Percentiles rank a stretch among this genome's conserved stretches.
Evolutionary conservation across 768 basidiomycete genomes (phyloP).

Genomic region (Trametes cubensis): DNA sequence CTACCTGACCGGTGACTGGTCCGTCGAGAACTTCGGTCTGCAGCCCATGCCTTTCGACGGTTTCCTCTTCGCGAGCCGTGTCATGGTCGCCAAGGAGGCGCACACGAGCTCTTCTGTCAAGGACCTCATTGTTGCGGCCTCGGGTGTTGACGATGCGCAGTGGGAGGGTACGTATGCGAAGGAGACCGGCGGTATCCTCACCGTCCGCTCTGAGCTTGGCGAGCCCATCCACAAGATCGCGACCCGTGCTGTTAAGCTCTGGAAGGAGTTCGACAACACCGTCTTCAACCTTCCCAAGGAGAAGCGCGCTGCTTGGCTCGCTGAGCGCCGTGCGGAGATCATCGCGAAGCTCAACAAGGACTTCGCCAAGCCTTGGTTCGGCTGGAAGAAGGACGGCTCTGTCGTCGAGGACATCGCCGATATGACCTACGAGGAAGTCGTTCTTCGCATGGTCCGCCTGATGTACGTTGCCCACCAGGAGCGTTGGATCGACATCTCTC

Average conservation of each 20-base stretch:
- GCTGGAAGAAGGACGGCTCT: conserved; percentile 89
- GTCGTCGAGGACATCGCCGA: conserved; percentile 86
- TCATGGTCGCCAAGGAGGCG: conserved; percentile 99
- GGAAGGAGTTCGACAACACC: conserved; percentile 98
- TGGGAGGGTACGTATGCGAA: conserved; percentile 97
- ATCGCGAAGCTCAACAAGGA: conserved; percentile 92
- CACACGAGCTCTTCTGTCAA: conserved; percentile 95
- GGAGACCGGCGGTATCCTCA: conserved; percentile 94
- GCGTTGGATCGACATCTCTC: conserved; percentile 90
- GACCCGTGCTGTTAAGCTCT: conserved; percentile 93
- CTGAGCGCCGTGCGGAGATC: conserved; percentile 84
- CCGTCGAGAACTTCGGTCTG: conserved; percentile 71
- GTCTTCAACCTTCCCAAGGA: conserved; percentile 96
- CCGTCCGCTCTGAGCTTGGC: conserved; percentile 95
- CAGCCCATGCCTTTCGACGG: conserved; percentile 99
- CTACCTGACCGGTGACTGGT: conserved; percentile 97
- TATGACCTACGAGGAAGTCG: conserved; percentile 99
- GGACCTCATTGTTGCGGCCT: conserved; percentile 91
- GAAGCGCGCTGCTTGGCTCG: conserved; percentile 88
- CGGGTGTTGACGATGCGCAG: conserved; percentile 85
- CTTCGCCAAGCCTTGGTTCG: conserved; percentile 97
- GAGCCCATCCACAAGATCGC: conserved; percentile 99
- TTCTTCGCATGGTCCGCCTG: conserved; percentile 85
- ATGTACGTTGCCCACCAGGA: conserved; percentile 93
- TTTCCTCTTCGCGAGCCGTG: conserved; percentile 92